These are phyloP conservation scores for Arachis hypogaea DNA, from an alignment of 306 rosid species.

Conservation along the genomic window DNA sequence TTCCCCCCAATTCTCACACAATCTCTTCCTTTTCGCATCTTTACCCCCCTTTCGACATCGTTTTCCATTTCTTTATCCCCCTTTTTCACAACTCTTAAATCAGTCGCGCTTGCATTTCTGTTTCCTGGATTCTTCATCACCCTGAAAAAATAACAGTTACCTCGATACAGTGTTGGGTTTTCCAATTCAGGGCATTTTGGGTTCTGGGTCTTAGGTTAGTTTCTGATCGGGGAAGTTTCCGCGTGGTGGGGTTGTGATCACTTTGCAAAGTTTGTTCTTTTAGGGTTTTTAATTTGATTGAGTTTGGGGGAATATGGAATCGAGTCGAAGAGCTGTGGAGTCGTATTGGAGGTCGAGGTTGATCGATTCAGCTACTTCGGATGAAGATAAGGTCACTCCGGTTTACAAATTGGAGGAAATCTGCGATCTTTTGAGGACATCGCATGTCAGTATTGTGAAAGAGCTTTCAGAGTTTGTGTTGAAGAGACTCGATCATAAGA, in stretches of 20 bases:
- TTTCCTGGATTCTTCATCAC: neutral
- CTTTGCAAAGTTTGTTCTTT: neutral
- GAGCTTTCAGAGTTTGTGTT: conserved; percentile 83
- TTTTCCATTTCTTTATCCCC: neutral
- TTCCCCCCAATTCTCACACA: neutral
- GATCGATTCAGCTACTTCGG: conserved; percentile 88
- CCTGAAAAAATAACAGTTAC: neutral
- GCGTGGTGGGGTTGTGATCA: conserved; percentile 14
- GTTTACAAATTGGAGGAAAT: conserved; percentile 91
- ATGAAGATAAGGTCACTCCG: conserved; percentile 92
- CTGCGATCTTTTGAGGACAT: conserved; percentile 81
- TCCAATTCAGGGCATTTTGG: neutral
- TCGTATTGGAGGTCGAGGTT: conserved; percentile 90
- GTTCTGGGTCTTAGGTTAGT: neutral
- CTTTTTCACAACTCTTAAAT: neutral
- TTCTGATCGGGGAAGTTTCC: conserved; percentile 25
- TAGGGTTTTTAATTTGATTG: conserved; percentile 8
- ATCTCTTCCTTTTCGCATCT: neutral
- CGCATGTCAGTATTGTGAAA: conserved; percentile 88
- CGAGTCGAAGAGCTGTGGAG: conserved; percentile 98
- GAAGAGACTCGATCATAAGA: conserved; percentile 88
- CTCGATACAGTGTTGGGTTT: neutral
- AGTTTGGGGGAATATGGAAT: conserved; percentile 64
- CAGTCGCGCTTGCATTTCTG: neutral
- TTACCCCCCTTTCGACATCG: neutral